Evolutionary conservation across 1,284 basidiomycete genomes (phyloP).

Genomic region (Ustilago xerochloae): DNA sequence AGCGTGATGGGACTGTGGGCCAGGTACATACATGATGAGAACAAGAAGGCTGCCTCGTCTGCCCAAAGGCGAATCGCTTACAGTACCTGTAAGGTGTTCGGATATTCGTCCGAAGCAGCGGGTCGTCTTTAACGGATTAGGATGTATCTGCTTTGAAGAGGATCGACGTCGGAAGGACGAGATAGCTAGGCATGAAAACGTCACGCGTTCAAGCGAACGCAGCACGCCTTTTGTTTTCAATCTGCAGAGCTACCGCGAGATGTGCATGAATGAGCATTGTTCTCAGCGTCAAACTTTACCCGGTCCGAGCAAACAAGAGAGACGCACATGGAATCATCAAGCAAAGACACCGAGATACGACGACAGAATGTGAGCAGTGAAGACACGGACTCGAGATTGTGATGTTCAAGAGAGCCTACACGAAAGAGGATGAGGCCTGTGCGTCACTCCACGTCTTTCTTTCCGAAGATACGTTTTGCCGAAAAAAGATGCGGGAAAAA

Average conservation of each 20-base stretch:
- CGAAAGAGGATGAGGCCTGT: slow-evolving; percentile 10
- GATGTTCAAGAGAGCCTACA: background rate
- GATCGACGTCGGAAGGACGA: background rate
- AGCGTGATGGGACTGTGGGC: too few relatives aligned
- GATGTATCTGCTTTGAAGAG: background rate
- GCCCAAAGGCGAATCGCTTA: too few relatives aligned
- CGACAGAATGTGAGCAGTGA: too few relatives aligned
- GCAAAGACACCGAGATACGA: too few relatives aligned
- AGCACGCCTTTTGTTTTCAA: background rate
- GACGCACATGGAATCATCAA: background rate
- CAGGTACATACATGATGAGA: too few relatives aligned
- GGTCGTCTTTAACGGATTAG: background rate
- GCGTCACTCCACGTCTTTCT: slow-evolving; percentile 28
- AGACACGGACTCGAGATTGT: background rate
- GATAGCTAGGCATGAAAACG: background rate
- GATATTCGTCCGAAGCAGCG: background rate
- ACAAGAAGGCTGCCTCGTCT: too few relatives aligned
- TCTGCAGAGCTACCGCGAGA: background rate
- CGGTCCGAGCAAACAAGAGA: background rate
- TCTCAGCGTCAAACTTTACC: background rate
- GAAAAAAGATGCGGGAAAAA: background rate
- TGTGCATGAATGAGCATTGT: background rate
- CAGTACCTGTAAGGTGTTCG: background rate
- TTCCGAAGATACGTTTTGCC: slow-evolving; percentile 2
- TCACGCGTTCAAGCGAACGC: background rate